phyloP scores from a whole-genome alignment of 2,329 filamentous ascomycete genomes.

The Calycina marina region DNA sequence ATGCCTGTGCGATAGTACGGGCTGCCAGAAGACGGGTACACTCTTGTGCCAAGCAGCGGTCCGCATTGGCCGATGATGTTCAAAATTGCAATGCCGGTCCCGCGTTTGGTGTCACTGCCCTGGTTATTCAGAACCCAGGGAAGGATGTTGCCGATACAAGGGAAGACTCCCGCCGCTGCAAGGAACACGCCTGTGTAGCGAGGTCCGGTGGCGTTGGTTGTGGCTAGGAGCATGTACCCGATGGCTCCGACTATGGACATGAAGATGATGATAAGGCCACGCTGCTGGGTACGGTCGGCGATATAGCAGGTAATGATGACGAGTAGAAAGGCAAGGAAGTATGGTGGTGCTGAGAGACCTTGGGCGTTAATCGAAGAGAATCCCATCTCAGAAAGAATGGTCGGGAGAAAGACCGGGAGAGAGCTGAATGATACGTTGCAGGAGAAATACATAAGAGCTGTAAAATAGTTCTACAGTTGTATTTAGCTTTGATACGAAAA shows the following conservation, averaged over 20 bases:
- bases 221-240: conserved; percentile 52
- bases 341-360: conserved; percentile 57
- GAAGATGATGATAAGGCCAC: conserved; percentile 41
- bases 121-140: conserved; percentile 60
- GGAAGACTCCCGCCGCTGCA: conserved; percentile 48
- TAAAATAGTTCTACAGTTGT: conserved; percentile 13
- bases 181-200: conserved; percentile 34
- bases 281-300: conserved; percentile 50
- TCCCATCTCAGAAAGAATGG: conserved; percentile 51
- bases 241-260: conserved; percentile 41
- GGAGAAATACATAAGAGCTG: conserved; percentile 38
- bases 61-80: conserved; percentile 54
- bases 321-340: conserved; percentile 49
- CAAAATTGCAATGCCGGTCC: conserved; percentile 49
- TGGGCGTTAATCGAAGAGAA: conserved; percentile 53
- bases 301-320: conserved; percentile 47
- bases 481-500: not conserved
- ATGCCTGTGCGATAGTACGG: conserved; percentile 39
- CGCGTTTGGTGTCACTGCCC: conserved; percentile 51
- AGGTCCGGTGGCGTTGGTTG: conserved; percentile 29
- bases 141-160: conserved; percentile 54
- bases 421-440: conserved; percentile 52
- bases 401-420: conserved; percentile 49
- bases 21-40: conserved; percentile 38
- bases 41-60: conserved; percentile 45